phyloP scores from a whole-genome alignment of 495 filamentous ascomycete species.

The Tuber umbilicatum region DNA sequence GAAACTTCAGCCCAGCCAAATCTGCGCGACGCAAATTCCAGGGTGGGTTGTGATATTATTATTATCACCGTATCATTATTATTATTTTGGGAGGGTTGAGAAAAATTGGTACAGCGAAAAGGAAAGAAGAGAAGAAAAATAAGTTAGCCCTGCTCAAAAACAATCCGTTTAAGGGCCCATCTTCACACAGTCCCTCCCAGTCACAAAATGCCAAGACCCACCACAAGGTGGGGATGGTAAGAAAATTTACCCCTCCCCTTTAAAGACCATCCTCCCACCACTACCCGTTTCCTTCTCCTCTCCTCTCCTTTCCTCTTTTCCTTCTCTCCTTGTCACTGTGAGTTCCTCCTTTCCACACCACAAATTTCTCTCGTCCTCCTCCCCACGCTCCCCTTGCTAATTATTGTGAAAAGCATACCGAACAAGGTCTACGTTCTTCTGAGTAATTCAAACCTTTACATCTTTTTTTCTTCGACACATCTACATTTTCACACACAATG shows the following conservation, averaged over 20 bases:
- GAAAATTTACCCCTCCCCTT: constrained; percentile 31
- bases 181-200: constrained; percentile 21
- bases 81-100: neutral
- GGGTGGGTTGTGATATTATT: neutral
- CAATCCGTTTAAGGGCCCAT: neutral
- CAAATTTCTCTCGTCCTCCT: constrained; percentile 12
- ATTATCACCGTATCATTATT: neutral
- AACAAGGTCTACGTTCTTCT: constrained; percentile 43
- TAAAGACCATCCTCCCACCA: constrained; percentile 36
- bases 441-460: constrained; percentile 37
- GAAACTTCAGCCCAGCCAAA: neutral
- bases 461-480: constrained; percentile 15
- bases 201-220: constrained; percentile 39
- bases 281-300: constrained; percentile 7
- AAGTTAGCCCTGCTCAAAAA: neutral
- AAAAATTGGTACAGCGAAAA: neutral
- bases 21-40: neutral
- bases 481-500: constrained; percentile 23
- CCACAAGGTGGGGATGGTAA: constrained; percentile 29
- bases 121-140: neutral
- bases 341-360: constrained; percentile 27
- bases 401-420: constrained; percentile 34
- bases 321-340: constrained; percentile 41
- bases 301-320: constrained; percentile 25
- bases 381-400: constrained; percentile 14